Base-by-base conservation (phyloP, 2,329 filamentous ascomycete genomes). In the Aspergillus fijiensis region DNA sequence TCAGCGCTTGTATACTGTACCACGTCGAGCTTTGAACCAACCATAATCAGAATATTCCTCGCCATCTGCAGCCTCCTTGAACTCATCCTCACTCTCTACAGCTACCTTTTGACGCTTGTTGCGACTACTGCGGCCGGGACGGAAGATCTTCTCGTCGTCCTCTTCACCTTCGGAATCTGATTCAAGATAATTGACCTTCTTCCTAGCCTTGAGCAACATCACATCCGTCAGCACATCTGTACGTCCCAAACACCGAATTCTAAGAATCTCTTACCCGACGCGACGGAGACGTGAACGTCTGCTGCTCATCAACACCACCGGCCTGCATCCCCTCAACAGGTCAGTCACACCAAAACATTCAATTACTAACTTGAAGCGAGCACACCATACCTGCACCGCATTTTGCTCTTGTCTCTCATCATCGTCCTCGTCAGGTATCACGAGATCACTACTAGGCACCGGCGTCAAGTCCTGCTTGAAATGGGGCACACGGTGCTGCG, bases 391-490 rank as follows among this genome's bases (percentile, higher is more conserved):
- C 63, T 77, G 65, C 11, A 61, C 69, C 49, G 73, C 72, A 58
- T 80, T 80, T 58, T 58, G 58, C 29, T 21, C 21, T 21, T 48
- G 52, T 21, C 65, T 67, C 16, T 85, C 81, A 63, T 89, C 88
- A 67, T 89, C 86, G 63, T 35, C 33, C 33, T 35, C 33, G 11
- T 90, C 87, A 0, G 88, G 87, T 56, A 89, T 86, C 27, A 86
- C 74, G 39, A 84, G 84, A 76, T 96, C 91, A 76, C 92, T 96
- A 75, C 91, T 96, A 5, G 92, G 89, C 5, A 89, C 84, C 4
- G 92, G 91, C 0, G 91, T 93, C 60, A 88, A 78, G 60, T 81
- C 81, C 42, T 80, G 78, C 60, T 69, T 77, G 60, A 69, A 77
- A 67, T 69, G 80, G 68, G 66, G 74, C 63, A 64, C 72, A 67